phyloP scores from a whole-genome alignment of 805 yeast species.

The Candida morakotiae region DNA sequence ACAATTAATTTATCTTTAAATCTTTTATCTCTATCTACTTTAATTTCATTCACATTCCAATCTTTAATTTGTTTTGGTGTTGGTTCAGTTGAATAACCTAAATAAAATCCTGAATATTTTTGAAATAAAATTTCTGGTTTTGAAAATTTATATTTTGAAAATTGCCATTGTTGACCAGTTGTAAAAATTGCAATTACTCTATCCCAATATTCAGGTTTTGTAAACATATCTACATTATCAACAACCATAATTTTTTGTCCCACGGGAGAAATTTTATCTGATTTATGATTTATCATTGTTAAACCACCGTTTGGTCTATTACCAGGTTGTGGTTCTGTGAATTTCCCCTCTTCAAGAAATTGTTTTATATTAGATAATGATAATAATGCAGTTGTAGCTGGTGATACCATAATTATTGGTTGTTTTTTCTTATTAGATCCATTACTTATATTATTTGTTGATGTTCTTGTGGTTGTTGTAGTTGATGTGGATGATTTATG shows the following conservation, averaged over 20 bases:
- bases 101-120: constrained; percentile 76
- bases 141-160: constrained; percentile 78
- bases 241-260: constrained; percentile 73
- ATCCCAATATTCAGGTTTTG: constrained; percentile 97
- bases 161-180: constrained; percentile 98
- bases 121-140: constrained; percentile 80
- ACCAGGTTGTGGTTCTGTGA: constrained; percentile 48
- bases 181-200: constrained; percentile 93
- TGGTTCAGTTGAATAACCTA: constrained; percentile 73
- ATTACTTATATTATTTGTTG: not conserved
- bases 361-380: constrained; percentile 38
- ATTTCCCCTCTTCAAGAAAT: constrained; percentile 65
- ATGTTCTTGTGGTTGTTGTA: not conserved
- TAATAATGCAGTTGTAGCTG: constrained; percentile 40
- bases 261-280: constrained; percentile 48
- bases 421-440: constrained; percentile 25
- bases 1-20: constrained; percentile 87
- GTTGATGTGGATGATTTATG: constrained; percentile 12
- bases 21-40: constrained; percentile 75
- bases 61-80: constrained; percentile 70
- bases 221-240: constrained; percentile 74
- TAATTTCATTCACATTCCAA: constrained; percentile 85
- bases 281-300: constrained; percentile 51
- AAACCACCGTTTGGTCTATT: constrained; percentile 32
- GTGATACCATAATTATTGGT: constrained; percentile 42